A percentile compares a stretch with the other conserved stretches of the same genome.
phyloP scores from a whole-genome alignment of 768 basidiomycete genomes.

The Mrakia hoshinonis region DNA sequence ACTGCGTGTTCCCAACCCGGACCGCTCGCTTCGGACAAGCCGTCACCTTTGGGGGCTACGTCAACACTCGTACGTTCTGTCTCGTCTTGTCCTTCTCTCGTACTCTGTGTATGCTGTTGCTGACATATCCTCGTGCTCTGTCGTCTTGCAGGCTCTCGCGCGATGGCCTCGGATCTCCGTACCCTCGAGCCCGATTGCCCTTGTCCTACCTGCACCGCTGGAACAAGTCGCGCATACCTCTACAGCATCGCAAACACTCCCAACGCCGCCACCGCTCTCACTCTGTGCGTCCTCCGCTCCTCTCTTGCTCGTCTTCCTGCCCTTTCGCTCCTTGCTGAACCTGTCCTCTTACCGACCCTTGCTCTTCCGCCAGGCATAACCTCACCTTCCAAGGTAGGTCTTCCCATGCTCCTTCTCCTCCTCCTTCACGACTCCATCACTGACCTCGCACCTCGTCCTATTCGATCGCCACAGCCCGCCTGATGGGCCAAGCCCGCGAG shows the following conservation, averaged over 20 bases:
- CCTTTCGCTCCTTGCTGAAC: background rate
- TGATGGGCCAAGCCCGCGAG: conserved; percentile 76
- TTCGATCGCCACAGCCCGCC: conserved; percentile 58
- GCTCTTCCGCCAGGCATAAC: background rate
- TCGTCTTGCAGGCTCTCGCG: background rate
- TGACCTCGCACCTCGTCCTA: no score
- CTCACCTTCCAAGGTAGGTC: conserved; percentile 15
- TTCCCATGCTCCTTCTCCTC: background rate
- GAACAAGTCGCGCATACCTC: conserved; percentile 63
- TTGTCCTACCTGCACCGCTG: conserved; percentile 69
- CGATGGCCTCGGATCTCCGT: conserved; percentile 60
- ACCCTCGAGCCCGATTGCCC: conserved; percentile 70
- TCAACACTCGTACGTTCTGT: conserved; percentile 62
- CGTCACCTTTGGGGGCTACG: conserved; percentile 66
- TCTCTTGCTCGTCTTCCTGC: background rate
- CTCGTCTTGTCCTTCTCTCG: background rate
- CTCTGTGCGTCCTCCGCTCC: conserved; percentile 9
- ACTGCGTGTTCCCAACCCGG: conserved; percentile 87
- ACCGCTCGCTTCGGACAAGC: conserved; percentile 88
- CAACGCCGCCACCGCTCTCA: conserved; percentile 73
- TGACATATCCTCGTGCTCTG: no score
- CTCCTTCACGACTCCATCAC: no score
- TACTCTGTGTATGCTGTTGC: background rate
- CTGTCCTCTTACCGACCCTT: background rate
- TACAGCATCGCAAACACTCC: conserved; percentile 72